Evolutionary conservation across 2,329 filamentous ascomycete genomes (phyloP), one percentile per base, ranked within the genome.

Genomic region (Diplodia mutila): DNA sequence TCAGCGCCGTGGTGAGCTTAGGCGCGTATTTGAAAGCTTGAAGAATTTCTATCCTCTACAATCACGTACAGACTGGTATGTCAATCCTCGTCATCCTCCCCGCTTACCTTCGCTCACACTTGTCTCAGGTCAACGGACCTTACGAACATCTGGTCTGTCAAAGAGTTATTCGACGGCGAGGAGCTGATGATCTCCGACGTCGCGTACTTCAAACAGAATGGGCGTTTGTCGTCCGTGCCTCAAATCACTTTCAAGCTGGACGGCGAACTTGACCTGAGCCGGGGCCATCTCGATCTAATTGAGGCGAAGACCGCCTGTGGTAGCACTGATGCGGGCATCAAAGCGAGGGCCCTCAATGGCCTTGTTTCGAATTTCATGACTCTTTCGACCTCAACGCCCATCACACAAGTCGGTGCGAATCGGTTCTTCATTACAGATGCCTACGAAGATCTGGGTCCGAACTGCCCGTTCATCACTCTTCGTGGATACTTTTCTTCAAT

Each of bases 381-480:
- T 16, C 27, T 39, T n/a, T 57, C 63, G 9, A 66, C 51, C 0
- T 54, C 39, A 6, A 48, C 52, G 9, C 48, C 63, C 14, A 23
- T 48, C 18, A 12, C 25, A 25, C 63, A 66, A 32, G 8, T 66
- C 8, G 63, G 37, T 27, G 69, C 69, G 4, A 74, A 72, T 66
- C 72, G 71, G 27, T 72, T 71, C 69, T 75, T 71, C 53, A 61
- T 71, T 27, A 71, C 70, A 27, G 61, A 55, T 12, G 70, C 69
- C 6, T 67, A 64, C 37, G 12, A 59, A 16, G 61, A 68, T 16
- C 34, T 69, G 23, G 16, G 53, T n/a, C n/a, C n/a, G n/a, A n/a
- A n/a, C n/a, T n/a, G n/a, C 12, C 9, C 67, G 4, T 67, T 71
- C 11, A 55, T 61, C 37, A 64, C 66, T 4, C 54, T 69, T 16